Evolutionary conservation across 2,329 filamentous ascomycete genomes (phyloP).

Genomic region (Metarhizium brunneum): DNA sequence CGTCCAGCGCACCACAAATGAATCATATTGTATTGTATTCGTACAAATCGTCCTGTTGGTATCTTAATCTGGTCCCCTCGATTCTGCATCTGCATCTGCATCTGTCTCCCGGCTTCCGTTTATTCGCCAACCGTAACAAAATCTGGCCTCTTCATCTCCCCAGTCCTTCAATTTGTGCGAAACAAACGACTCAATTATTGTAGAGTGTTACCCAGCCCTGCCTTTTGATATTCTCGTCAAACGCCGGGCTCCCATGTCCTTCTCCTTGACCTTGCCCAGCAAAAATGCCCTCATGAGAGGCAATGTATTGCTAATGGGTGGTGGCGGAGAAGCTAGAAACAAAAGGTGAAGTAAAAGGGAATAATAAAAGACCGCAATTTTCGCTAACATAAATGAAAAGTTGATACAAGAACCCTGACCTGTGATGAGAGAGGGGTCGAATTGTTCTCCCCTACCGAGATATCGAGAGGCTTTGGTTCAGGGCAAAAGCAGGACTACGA

Average conservation of each 20-base stretch:
- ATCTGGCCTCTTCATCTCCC: background rate
- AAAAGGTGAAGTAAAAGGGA: background rate
- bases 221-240: constrained; percentile 7
- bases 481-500: background rate
- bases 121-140: background rate
- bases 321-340: background rate
- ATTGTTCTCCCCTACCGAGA: background rate
- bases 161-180: background rate
- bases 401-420: background rate
- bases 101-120: background rate
- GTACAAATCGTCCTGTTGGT: constrained; percentile 12
- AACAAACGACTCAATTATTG: background rate
- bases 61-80: constrained; percentile 7
- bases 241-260: constrained; percentile 4
- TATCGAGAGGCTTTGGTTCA: background rate
- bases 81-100: constrained; percentile 9
- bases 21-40: constrained; percentile 4
- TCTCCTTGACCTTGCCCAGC: background rate
- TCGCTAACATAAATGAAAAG: background rate
- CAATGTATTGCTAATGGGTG: background rate
- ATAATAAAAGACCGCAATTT: background rate
- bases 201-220: background rate
- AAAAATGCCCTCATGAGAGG: background rate
- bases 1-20: background rate
- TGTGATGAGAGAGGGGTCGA: background rate